phyloP scores from a whole-genome alignment of 495 filamentous ascomycete genomes.

The Niebla homalea region DNA sequence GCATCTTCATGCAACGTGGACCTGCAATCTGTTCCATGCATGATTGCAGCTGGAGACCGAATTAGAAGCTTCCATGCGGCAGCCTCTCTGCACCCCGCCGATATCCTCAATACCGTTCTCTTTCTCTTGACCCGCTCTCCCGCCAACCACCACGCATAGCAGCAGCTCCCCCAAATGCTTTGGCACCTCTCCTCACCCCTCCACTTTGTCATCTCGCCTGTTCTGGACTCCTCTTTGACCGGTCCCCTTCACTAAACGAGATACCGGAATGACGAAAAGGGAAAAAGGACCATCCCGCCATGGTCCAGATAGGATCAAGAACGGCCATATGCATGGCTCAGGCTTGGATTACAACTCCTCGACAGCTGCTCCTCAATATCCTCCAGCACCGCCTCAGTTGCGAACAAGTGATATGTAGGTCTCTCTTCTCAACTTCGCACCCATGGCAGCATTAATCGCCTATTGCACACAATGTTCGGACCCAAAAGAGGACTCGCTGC shows the following conservation, averaged over 20 bases:
- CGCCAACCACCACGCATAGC: conserved; percentile 1
- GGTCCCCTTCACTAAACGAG: no score
- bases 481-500: no score
- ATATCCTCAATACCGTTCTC: background rate
- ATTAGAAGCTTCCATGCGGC: background rate
- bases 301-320: background rate
- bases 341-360: background rate
- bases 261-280: background rate
- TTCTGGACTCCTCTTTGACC: background rate
- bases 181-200: background rate
- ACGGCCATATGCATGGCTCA: background rate
- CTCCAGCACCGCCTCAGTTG: background rate
- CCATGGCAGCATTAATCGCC: no score
- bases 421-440: no score
- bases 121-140: background rate
- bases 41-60: no score
- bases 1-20: no score
- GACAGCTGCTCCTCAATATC: background rate
- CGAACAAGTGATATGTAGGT: no score
- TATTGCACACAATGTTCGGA: no score
- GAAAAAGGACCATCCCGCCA: background rate
- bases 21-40: no score
- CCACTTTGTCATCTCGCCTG: background rate
- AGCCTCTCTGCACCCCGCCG: background rate
- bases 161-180: conserved; percentile 2